Base-by-base conservation (phyloP, 768 basidiomycete species). In the Pholiota microspora region DNA sequence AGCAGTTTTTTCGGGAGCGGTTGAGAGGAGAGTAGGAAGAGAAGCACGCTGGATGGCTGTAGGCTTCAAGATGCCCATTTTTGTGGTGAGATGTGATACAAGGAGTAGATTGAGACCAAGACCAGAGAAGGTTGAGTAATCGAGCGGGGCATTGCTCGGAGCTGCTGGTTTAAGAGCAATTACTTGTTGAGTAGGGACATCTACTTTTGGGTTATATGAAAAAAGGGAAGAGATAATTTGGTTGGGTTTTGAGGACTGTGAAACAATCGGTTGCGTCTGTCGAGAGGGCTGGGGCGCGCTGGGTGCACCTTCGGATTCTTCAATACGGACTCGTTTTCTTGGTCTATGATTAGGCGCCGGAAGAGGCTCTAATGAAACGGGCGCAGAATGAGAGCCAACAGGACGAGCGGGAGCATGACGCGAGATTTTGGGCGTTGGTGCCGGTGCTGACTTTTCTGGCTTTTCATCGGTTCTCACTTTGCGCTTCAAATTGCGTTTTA, bases 171-270 rank as follows among this genome's bases (percentile, higher is more conserved):
- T 73, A 2, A 8, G 57, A 48, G 13, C 66, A 34, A 7, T 61
- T 45, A 53, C n/a, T 44, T 62, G 62, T 21, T 62, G 65, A 13
- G 57, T 34, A 34, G 79, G 79, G 0, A 61, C 58, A n/a, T 83
- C 78, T 21, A 89, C 67, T 66, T 82, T 82, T 1, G 91, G 91
- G 60, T 94, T 93, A 58, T 81, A 89, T 2, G 91, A 84, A 73
- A 96, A 96, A 7, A 96, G 77, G 7, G 93, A 94, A 0, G 94
- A 97, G 57, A 96, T 92, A 55, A 94, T 73, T 60, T 89, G 88
- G 2, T 78, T 75, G 55, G 73, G 65, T 38, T 71, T 60, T 23
- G 69, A 42, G 32, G 67, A 56, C 54, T 64, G 59, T 57, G 62
- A 64, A 51, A 28, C 10, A 13, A 29, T 18, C 15, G 47, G 36